Percentiles rank a stretch among this genome's conserved stretches.
These are phyloP conservation scores for Yamadazyma trypodendri DNA, from an alignment of 1,139 yeast species.

Conservation along the genomic window DNA sequence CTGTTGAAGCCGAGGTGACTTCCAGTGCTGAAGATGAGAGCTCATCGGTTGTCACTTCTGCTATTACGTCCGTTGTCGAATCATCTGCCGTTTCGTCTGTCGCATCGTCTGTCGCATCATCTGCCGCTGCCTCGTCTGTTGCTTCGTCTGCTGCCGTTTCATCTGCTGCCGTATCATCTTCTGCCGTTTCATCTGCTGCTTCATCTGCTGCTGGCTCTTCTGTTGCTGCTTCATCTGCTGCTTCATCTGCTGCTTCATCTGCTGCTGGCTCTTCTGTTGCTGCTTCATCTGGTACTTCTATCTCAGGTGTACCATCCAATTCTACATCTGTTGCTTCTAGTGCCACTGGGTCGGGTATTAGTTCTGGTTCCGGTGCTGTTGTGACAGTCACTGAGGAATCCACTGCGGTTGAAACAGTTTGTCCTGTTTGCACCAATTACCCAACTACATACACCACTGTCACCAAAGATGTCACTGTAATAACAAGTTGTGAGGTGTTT, in stretches of 20 bases:
- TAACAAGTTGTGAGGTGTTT: slow-evolving; percentile 16
- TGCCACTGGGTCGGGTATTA: not conserved
- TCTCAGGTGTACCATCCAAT: not conserved
- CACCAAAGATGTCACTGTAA: slow-evolving; percentile 11
- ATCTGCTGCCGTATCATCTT: slow-evolving; percentile 16
- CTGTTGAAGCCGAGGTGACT: slow-evolving; percentile 25
- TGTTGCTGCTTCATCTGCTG: slow-evolving; percentile 3
- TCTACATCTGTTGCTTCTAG: not conserved
- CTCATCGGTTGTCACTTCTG: slow-evolving; percentile 13
- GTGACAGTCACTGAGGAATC: slow-evolving; percentile 6
- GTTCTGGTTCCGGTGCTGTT: not conserved
- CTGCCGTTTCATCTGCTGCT: slow-evolving; percentile 22
- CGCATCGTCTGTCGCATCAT: slow-evolving; percentile 4
- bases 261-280: slow-evolving; percentile 4
- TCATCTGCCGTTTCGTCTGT: not conserved
- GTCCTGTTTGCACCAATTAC: slow-evolving; percentile 15
- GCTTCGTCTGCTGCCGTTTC: slow-evolving; percentile 6
- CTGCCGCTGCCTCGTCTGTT: slow-evolving; percentile 6
- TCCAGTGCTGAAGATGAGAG: slow-evolving; percentile 15
- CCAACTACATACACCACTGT: slow-evolving; percentile 15
- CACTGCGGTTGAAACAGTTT: slow-evolving; percentile 11
- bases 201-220: slow-evolving; percentile 5
- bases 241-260: slow-evolving; percentile 18
- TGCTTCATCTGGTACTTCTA: slow-evolving; percentile 3
- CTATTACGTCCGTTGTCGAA: too few relatives aligned